A percentile compares a stretch with the other conserved stretches of the same genome.
phyloP scores from a whole-genome alignment of 2,329 filamentous ascomycete genomes.

The Fusarium lyarnte region DNA sequence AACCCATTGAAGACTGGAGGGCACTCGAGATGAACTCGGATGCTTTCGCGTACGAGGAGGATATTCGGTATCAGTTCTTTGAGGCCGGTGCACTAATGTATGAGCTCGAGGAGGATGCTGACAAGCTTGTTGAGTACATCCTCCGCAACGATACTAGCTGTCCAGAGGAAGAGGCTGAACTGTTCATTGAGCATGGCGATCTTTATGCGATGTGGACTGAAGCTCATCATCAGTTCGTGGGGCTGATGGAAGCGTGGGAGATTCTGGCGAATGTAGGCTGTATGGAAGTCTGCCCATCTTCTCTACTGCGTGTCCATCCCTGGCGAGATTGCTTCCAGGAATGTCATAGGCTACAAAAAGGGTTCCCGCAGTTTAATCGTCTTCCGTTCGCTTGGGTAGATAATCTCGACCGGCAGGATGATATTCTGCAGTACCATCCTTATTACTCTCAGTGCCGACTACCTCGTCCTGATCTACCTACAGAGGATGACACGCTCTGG shows the following conservation, averaged over 20 bases:
- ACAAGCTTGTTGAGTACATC: not conserved
- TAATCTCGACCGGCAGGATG: not conserved
- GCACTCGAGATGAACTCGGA: not conserved
- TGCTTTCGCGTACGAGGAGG: not conserved
- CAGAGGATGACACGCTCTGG: not conserved
- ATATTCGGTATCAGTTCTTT: constrained; percentile 16
- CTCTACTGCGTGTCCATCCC: not conserved
- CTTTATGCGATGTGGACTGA: not conserved
- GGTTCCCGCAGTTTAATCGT: not conserved
- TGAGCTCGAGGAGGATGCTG: not conserved
- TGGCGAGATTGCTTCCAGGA: not conserved
- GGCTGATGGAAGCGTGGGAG: constrained; percentile 4
- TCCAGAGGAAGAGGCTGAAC: not conserved
- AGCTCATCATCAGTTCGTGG: not conserved
- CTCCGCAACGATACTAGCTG: rapidly evolving
- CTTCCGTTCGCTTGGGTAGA: not conserved
- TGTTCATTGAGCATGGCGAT: not conserved
- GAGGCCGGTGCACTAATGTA: constrained; percentile 8
- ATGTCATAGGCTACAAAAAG: not conserved
- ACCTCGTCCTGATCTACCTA: no score
- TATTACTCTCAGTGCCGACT: not conserved
- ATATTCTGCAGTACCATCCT: constrained; percentile 4
- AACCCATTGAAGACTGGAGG: not conserved
- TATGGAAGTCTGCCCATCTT: constrained; percentile 24
- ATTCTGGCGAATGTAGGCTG: not conserved